Base-by-base conservation (phyloP, 495 filamentous ascomycete species). In the Talaromyces liani region DNA sequence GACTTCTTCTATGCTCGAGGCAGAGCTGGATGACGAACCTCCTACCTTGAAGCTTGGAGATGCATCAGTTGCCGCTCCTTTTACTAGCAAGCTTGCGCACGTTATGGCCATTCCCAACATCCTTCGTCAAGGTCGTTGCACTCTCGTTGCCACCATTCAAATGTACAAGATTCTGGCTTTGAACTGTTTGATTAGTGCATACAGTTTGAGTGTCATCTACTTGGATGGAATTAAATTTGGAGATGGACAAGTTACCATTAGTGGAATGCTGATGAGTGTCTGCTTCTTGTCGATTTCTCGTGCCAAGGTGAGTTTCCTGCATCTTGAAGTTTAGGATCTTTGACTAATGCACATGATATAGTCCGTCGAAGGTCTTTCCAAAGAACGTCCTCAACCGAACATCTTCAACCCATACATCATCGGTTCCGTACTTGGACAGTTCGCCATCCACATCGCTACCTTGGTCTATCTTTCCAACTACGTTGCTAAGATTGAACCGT, bases 161-260 rank as follows among this genome's bases (percentile, higher is more conserved):
- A 99, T 99, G 94, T 99, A 98, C 84, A 99, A 99, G 82, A 99
- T 99, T 69, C 84, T 99, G 60, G 94, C 94, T 22, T 80, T 99
- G 64, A 99, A 99, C 80, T 99, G 94, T 72, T 80, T 99, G 70
- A 99, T 99, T 74, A 96, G 91, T 70, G 94, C 94, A 22, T 99
- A 99, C 85, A 97, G 92, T 78, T 75, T 98, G 68, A 93, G 88
- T 75, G 94, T 99, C 39, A 82, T 99, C 53, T 99, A 99, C 71
- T 80, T 99, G 6, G 94, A 98, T 67, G 94, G 94, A 62, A 99
- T 99, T 81, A 99, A 99, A 77, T 99, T 99, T 69, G 92, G 94
- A 55, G 94, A 99, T 75, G 93, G 93, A 33, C 94, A 99, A 74
- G 93, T 97, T 53, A 99, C 94, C 27, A 98, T 99, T 73, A 97